Evolutionary conservation across 225 moss, liverwort and hornwort species (phyloP).

Genomic region (Asterella californica): DNA sequence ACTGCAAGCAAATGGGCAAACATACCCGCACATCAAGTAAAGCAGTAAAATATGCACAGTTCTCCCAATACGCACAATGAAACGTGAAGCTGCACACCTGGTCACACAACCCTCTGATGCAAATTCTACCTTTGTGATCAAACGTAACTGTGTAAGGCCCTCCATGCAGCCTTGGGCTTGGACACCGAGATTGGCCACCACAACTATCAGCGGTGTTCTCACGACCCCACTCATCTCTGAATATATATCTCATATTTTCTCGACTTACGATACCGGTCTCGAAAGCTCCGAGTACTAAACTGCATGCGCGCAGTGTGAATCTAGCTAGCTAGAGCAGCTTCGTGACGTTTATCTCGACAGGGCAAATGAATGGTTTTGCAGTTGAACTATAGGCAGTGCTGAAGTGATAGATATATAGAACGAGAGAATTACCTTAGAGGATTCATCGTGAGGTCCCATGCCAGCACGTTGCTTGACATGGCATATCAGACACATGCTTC

Average conservation of each 20-base stretch:
- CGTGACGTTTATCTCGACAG: neutral
- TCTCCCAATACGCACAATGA: constrained; percentile 22
- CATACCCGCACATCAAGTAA: constrained; percentile 29
- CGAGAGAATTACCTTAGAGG: neutral
- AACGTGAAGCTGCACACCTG: constrained; percentile 26
- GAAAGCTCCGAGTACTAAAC: neutral
- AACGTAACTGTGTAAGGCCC: constrained; percentile 25
- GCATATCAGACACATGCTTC: too few species aligned
- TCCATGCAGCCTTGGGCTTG: constrained; percentile 33
- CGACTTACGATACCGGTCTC: too few species aligned
- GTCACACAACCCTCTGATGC: constrained; percentile 26
- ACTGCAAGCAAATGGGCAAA: constrained; percentile 17
- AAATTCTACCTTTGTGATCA: constrained; percentile 44
- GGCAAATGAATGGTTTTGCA: neutral
- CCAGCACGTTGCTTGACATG: too few species aligned
- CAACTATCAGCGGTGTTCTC: constrained; percentile 78
- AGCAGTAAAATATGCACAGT: constrained; percentile 22
- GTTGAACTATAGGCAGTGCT: neutral
- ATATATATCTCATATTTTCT: neutral
- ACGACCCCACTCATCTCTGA: constrained; percentile 98
- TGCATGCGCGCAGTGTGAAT: too few species aligned
- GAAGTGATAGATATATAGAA: neutral
- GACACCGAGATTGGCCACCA: constrained; percentile 44
- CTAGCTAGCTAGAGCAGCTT: too few species aligned
- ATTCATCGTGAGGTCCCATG: too few species aligned